Percentiles rank a stretch among this genome's conserved stretches.
Evolutionary conservation across 441 rosid species (phyloP).

Genomic region (Arabidopsis hybrid): DNA sequence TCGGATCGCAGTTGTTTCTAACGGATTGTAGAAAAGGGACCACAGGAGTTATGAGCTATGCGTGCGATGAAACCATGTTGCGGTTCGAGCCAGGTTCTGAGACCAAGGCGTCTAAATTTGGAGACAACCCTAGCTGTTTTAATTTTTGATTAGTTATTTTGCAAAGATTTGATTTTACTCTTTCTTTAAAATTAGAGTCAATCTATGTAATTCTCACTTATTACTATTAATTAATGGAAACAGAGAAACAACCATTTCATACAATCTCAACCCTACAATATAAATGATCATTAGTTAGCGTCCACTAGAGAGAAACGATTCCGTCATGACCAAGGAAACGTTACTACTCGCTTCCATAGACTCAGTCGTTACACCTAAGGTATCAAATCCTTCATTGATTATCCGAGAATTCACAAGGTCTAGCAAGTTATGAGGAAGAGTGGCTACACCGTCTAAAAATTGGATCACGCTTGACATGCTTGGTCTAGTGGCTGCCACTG

Average conservation of each 20-base stretch:
- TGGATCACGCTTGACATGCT: constrained; percentile 56
- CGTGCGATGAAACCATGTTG: background rate
- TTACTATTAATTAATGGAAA: too few relatives aligned
- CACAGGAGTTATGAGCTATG: background rate
- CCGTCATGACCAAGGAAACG: constrained; percentile 27
- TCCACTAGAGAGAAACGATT: constrained; percentile 40
- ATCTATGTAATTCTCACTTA: too few relatives aligned
- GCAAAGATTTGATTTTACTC: background rate
- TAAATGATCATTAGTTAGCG: constrained; percentile 27
- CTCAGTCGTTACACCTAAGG: constrained; percentile 4
- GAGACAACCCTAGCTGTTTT: background rate
- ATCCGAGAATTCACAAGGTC: constrained; percentile 25
- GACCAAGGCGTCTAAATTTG: background rate
- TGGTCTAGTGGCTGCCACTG: constrained; percentile 52
- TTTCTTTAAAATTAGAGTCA: too few relatives aligned
- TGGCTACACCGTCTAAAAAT: constrained; percentile 47
- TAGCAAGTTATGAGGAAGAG: constrained; percentile 35
- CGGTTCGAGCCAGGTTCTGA: background rate
- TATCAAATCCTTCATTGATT: background rate
- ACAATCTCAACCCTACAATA: constrained; percentile 24
- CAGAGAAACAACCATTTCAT: background rate
- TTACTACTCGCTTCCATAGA: constrained; percentile 17
- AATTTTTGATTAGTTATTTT: background rate
- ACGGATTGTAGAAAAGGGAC: background rate
- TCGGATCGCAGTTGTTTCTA: background rate